These are phyloP conservation scores for Chlorella sp. DNA, from an alignment of 139 green algal genomes.

Conservation along the genomic window DNA sequence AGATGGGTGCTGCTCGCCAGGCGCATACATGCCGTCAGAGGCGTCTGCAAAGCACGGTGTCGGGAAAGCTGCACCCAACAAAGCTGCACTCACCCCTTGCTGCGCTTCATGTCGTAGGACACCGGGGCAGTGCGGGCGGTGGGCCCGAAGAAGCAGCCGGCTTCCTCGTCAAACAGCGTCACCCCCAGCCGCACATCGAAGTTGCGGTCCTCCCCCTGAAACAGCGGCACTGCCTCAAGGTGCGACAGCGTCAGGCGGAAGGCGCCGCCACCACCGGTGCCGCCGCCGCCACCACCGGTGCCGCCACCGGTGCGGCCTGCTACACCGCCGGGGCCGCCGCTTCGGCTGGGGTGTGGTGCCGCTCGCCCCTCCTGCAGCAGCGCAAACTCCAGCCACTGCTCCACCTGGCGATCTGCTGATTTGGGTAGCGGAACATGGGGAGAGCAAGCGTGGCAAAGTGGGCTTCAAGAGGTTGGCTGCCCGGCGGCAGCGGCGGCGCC, in stretches of 20 bases:
- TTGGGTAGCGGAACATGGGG: neutral
- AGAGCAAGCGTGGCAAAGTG: no score
- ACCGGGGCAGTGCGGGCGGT: slow-evolving; percentile 46
- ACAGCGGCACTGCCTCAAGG: slow-evolving; percentile 59
- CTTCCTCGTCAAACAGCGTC: slow-evolving; percentile 65
- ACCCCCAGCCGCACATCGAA: slow-evolving; percentile 72
- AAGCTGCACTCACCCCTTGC: slow-evolving; percentile 29
- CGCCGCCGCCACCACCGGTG: neutral
- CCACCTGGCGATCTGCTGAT: neutral
- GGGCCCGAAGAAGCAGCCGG: slow-evolving; percentile 71
- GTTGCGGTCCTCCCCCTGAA: slow-evolving; percentile 47
- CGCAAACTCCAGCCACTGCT: slow-evolving; percentile 23
- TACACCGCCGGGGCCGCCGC: neutral
- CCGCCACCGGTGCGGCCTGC: neutral
- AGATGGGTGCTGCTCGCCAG: neutral
- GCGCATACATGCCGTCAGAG: neutral
- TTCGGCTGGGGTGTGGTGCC: neutral
- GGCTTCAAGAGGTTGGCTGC: neutral
- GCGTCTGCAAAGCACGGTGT: neutral
- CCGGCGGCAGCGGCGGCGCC: no score
- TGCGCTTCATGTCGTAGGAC: slow-evolving; percentile 19
- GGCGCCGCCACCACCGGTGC: neutral
- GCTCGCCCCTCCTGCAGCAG: neutral
- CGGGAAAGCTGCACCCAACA: no score
- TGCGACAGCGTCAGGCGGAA: slow-evolving; percentile 48